Conservation (phyloP, 345 rosid species). For the Euphorbia pulcherrima region DNA sequence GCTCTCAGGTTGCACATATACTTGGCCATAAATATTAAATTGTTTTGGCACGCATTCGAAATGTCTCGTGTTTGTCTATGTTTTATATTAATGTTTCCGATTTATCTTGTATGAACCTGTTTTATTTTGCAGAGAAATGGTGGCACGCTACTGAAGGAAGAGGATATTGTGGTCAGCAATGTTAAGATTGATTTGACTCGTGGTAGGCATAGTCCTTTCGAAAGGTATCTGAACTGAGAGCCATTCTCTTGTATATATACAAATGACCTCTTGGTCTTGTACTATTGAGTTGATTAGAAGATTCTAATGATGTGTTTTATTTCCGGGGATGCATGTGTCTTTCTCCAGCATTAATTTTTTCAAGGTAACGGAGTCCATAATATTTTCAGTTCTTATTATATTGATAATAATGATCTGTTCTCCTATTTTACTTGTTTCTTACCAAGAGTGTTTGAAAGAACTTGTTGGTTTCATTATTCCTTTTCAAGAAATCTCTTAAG, state of each 20-base stretch:
- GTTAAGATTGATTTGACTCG: conserved; percentile 84
- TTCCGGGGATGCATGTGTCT: conserved; percentile 15
- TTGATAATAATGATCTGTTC: neutral
- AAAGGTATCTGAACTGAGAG: conserved; percentile 48
- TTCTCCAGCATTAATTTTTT: conserved; percentile 80
- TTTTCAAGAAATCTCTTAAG: no score
- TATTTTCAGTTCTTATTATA: neutral
- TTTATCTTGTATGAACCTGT: conserved; percentile 9
- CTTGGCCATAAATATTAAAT: neutral
- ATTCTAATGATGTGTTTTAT: conserved; percentile 12
- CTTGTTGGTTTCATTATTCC: neutral
- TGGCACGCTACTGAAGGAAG: conserved; percentile 58
- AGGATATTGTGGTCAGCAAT: conserved; percentile 75
- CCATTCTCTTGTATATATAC: conserved; percentile 8
- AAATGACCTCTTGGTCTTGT: conserved; percentile 10
- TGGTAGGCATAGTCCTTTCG: conserved; percentile 81
- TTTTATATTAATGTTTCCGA: neutral
- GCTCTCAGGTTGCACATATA: conserved; percentile 63
- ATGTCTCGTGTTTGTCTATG: neutral
- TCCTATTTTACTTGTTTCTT: neutral
- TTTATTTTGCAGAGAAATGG: conserved; percentile 51
- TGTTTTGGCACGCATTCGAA: neutral
- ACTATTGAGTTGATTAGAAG: neutral
- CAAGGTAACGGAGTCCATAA: conserved; percentile 49
- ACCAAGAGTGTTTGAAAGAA: neutral